Percentiles rank a stretch among this genome's conserved stretches.
Evolutionary conservation across 2,329 filamentous ascomycete species (phyloP).

Genomic region (Cladophialophora carrionii): DNA sequence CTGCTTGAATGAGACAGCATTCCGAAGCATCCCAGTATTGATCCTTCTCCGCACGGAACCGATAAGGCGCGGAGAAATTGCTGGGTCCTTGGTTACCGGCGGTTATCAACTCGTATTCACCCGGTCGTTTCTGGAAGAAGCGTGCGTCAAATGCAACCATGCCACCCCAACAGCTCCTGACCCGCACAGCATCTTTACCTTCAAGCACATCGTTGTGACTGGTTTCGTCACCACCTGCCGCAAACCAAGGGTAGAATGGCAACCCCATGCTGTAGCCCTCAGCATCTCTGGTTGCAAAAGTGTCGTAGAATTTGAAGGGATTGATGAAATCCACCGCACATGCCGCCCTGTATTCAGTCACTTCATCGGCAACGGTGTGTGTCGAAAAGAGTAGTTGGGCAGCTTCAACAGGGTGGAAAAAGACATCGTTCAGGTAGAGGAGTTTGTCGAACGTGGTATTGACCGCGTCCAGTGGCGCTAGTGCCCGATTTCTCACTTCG

Average conservation of each 20-base stretch:
- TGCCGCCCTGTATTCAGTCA: slow-evolving; percentile 66
- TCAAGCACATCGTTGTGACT: slow-evolving; percentile 65
- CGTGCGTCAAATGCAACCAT: slow-evolving; percentile 62
- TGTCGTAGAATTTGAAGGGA: slow-evolving; percentile 76
- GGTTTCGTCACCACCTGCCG: slow-evolving; percentile 53
- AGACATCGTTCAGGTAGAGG: slow-evolving; percentile 69
- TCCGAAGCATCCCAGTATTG: slow-evolving; percentile 66
- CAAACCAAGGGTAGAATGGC: slow-evolving; percentile 75
- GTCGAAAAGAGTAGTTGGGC: slow-evolving; percentile 65
- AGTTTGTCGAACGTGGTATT: slow-evolving; percentile 58
- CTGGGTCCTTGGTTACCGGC: slow-evolving; percentile 31
- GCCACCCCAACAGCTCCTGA: slow-evolving; percentile 76
- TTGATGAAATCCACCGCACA: slow-evolving; percentile 77
- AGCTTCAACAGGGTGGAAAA: slow-evolving; percentile 62
- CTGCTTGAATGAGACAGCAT: slow-evolving; percentile 63
- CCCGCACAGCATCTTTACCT: slow-evolving; percentile 64
- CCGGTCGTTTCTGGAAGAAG: slow-evolving; percentile 46
- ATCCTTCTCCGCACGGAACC: slow-evolving; percentile 63
- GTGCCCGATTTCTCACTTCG: slow-evolving; percentile 70
- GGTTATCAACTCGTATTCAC: slow-evolving; percentile 20
- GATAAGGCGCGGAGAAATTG: slow-evolving; percentile 42
- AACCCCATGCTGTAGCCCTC: slow-evolving; percentile 71
- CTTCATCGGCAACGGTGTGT: slow-evolving; percentile 56
- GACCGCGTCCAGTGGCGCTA: slow-evolving; percentile 62
- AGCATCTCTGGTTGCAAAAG: slow-evolving; percentile 71